phyloP scores from a whole-genome alignment of 345 rosid species.

The Gossypium stocksii region DNA sequence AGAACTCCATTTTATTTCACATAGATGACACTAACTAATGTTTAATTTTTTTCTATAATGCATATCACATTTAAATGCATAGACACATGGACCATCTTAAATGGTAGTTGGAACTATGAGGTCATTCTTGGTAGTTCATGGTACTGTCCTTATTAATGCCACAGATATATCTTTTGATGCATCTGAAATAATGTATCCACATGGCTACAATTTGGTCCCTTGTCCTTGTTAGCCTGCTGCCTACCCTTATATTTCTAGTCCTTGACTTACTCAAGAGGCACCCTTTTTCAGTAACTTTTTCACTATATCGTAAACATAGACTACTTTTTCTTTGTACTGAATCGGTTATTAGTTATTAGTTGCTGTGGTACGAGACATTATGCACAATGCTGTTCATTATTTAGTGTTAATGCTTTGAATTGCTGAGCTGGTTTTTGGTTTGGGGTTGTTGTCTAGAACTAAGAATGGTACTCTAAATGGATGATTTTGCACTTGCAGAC shows the following conservation, averaged over 20 bases:
- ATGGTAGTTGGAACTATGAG: neutral
- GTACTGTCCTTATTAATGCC: neutral
- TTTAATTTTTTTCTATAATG: neutral
- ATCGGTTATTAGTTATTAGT: neutral
- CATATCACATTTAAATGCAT: neutral
- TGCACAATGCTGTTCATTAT: neutral
- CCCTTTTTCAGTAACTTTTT: neutral
- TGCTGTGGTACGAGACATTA: neutral
- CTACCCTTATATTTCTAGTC: neutral
- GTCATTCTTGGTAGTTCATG: neutral
- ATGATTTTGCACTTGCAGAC: conserved; percentile 48
- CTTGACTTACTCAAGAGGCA: conserved; percentile 1
- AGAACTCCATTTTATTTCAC: neutral
- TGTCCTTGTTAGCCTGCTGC: neutral
- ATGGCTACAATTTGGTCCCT: neutral
- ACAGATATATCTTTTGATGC: neutral
- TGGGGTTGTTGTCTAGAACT: conserved; percentile 7
- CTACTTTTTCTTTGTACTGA: neutral
- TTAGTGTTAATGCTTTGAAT: conserved; percentile 2
- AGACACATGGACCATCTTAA: neutral
- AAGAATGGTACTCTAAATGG: neutral
- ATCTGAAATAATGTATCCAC: neutral
- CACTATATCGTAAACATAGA: neutral
- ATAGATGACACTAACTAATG: neutral
- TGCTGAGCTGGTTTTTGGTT: conserved; percentile 2